Base-by-base conservation (phyloP, 371 early-diverging fungal genomes). In the Actinomortierella wolfii region DNA sequence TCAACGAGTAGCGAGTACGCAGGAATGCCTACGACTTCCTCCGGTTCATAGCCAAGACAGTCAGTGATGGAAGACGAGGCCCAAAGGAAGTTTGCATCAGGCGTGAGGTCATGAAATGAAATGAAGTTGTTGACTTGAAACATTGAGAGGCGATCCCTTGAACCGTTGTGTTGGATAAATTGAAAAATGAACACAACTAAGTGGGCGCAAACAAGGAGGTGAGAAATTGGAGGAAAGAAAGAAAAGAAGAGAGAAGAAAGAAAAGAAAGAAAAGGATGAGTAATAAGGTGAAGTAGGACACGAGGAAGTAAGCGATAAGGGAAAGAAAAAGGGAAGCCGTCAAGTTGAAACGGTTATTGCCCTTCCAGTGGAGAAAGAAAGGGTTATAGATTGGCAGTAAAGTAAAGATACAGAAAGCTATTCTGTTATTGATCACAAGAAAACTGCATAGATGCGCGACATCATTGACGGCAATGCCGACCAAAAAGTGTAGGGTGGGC, bases 41-140 rank as follows among this genome's bases (percentile, higher is more conserved):
- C 69, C n/a, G 82, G 81, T 2, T 64, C 54, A 49, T 68, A 86
- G 0, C 87, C 87, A 3, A 83, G 64, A 14, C 81, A 71, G 2
- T 79, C 74, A 4, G 68, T 68, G 8, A 85, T 74, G 20, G 83
- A 81, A 28, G 83, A 80, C 14, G 85, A 83, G 3, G 78, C 70
- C 63, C 81, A 87, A 2, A 81, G 61, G 48, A 77, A 79, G 23
- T 54, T 66, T 17, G 76, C 83, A 13, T 61, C 53, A 13, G 83
- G 78, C 1, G 82, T 76, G 59, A 83, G 79, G 61, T 86, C 86
- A 61, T 82, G 85, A 41, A 84, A 85, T 18, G 79, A 68, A 50
- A 86, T 82, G 59, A 71, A 86, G 58, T 78, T 84, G 56, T 70
- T 65, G 56, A 58, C 65, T 44, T 59, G 46, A 44, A 70, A 70